Evolutionary conservation across 2,329 filamentous ascomycete genomes (phyloP), one percentile per base, ranked within the genome.

Genomic region (Hypocreales sp.): DNA sequence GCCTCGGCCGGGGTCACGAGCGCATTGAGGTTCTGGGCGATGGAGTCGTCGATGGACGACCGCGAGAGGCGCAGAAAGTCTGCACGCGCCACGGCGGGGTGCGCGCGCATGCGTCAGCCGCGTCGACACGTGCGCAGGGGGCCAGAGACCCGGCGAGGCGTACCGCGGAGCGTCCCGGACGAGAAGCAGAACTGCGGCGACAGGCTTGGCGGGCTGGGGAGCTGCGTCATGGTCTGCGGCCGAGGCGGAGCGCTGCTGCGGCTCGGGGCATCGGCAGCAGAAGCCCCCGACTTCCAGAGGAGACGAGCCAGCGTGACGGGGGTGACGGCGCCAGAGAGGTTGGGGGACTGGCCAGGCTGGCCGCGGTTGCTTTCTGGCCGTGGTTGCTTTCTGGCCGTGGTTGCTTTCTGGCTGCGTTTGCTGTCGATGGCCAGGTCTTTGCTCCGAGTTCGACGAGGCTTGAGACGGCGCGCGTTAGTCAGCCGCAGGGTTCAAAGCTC

Each of bases 31-130:
- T 92, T 87, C 46, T 93, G 86, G 1, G 74, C 73, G 45, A 98
- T 95, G 24, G 80, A 83, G 54, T 98, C 90, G 55, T 98, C 90
- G 44, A 94, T 77, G 25, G 79, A 72, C 28, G 72, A 65, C 36
- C 90, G 74, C 8, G 87, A 94, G 38, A 90, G 54, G 21, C 84
- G 79, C 14, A 98, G 67, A 50, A 98, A 98, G 50, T 93, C 90
- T 93, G 45, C 8, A 16, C 8, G n/a, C 5, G 15, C 14, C 15
- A 18, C n/a, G 5, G n/a, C 17, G 14, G 9, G 8, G 12, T 15
- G 11, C n/a, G n/a, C n/a, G n/a, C n/a, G n/a, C n/a, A n/a, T n/a
- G n/a, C n/a, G n/a, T n/a, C n/a, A n/a, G n/a, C n/a, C n/a, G n/a
- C n/a, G n/a, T n/a, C n/a, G n/a, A n/a, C n/a, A n/a, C n/a, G n/a